phyloP scores from a whole-genome alignment of 345 rosid species.

The Turnera subulata region DNA sequence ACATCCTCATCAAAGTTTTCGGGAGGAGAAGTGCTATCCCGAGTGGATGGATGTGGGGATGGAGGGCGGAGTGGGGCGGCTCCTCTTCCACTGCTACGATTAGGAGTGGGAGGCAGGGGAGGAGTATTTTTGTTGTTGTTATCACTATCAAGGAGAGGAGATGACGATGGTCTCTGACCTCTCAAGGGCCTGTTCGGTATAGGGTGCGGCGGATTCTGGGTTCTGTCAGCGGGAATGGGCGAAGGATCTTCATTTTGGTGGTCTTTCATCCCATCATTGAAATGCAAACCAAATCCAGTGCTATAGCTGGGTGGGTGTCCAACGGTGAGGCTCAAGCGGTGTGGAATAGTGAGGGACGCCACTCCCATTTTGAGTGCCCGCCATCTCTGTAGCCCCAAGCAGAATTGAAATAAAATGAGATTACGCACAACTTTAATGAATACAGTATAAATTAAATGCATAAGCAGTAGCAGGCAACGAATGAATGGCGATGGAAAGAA shows the following conservation, averaged over 20 bases:
- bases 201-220: constrained; percentile 11
- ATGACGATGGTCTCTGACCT: neutral
- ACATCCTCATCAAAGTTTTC: no score
- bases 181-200: constrained; percentile 21
- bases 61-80: neutral
- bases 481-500: no score
- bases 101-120: neutral
- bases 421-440: no score
- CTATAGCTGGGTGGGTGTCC: neutral
- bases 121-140: neutral
- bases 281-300: neutral
- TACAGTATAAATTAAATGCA: no score
- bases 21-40: no score
- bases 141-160: neutral
- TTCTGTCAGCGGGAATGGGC: neutral
- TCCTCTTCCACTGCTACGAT: neutral
- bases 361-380: no score
- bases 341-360: neutral
- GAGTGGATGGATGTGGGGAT: no score
- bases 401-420: no score
- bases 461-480: no score
- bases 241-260: neutral
- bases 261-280: neutral
- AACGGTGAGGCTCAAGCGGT: constrained; percentile 9
- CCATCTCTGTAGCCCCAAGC: no score